Evolutionary conservation across 208 protist species (phyloP), one percentile per base, ranked within the genome.

Genomic region (Leishmania arabica): DNA sequence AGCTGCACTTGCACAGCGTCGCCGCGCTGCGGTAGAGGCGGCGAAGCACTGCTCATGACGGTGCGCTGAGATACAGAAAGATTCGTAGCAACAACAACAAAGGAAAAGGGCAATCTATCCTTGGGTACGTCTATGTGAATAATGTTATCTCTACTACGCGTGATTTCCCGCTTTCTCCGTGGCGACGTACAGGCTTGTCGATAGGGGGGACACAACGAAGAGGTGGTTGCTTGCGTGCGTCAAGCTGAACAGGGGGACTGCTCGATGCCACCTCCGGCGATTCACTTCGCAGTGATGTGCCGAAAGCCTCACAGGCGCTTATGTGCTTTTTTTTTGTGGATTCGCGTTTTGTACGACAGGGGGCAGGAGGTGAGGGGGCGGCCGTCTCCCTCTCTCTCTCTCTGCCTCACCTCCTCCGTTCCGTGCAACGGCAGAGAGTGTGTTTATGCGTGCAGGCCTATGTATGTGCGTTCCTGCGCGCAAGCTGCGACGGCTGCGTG

Each of bases 1-100:
- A 97, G 68, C 82, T 97, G 87, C 17, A 97, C 74, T 65, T 93
- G 89, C 62, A 97, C 86, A 13, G 88, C 72, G 17, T 83, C 73
- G 40, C 82, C 76, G 56, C 68, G 72, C 8, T 56, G 68, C 1
- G 51, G 68, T 47, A 6, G 5, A 37, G 40, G 62, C 24, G n/a
- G 21, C 0, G n/a, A 15, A 49, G 49, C 8, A 47, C 51, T 21
- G 51, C 72, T 76, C 72, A 76, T 76, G 19, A 37, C 51, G 2
- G 15, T 15, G 37, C 34, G 72, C n/a, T 56, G 8, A 62, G 34
- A 47, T 21, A 9, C 40, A 72, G 68, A 17, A 42, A 27, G 37
- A 70, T 27, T 8, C 9, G 19, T 49, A 17, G n/a, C 24, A 21
- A 45, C 62, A 3, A 47, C 24, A 21, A 45, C 62, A 0, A 76